These are phyloP conservation scores for Hymenochaete sp. DNA, from an alignment of 1,284 basidiomycete genomes.

Conservation along the genomic window DNA sequence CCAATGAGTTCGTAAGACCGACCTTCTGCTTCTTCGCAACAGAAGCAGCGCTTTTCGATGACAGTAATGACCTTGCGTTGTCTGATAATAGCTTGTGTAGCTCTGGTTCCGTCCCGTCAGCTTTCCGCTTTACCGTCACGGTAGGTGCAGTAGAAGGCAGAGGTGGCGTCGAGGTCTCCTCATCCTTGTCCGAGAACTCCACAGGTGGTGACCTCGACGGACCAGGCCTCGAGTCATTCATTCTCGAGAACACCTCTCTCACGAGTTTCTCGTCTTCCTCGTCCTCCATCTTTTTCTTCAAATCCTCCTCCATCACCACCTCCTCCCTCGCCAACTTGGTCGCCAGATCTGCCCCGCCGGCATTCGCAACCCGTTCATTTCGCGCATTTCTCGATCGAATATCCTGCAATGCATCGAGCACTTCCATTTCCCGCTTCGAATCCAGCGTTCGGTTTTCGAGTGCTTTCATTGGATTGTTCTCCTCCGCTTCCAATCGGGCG, in stretches of 20 bases:
- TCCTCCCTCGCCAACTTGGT: constrained; percentile 52
- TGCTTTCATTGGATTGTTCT: constrained; percentile 95
- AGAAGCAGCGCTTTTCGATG: constrained; percentile 38
- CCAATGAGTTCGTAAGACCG: constrained; percentile 51
- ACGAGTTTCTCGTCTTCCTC: constrained; percentile 92
- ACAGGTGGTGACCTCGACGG: constrained; percentile 24
- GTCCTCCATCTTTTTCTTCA: constrained; percentile 56
- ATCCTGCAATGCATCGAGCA: constrained; percentile 92
- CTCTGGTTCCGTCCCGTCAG: constrained; percentile 61
- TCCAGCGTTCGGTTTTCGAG: constrained; percentile 89
- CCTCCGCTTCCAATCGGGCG: constrained; percentile 75
- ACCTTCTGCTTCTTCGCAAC: constrained; percentile 57
- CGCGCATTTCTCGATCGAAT: constrained; percentile 89
- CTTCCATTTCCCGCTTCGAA: constrained; percentile 97
- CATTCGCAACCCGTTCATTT: constrained; percentile 60
- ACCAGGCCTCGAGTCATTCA: constrained; percentile 35
- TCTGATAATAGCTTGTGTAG: constrained; percentile 66
- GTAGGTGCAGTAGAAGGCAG: constrained; percentile 27
- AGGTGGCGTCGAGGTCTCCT: constrained; percentile 21
- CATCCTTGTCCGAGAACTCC: constrained; percentile 24
- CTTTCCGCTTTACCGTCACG: constrained; percentile 72
- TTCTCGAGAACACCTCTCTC: constrained; percentile 76
- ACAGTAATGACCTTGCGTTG: constrained; percentile 57
- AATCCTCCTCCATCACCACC: constrained; percentile 61
- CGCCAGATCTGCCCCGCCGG: constrained; percentile 52